Evolutionary conservation across 179 eudicot genomes (phyloP), one percentile per base, ranked within the genome.

Genomic region (Gypsophila paniculata): DNA sequence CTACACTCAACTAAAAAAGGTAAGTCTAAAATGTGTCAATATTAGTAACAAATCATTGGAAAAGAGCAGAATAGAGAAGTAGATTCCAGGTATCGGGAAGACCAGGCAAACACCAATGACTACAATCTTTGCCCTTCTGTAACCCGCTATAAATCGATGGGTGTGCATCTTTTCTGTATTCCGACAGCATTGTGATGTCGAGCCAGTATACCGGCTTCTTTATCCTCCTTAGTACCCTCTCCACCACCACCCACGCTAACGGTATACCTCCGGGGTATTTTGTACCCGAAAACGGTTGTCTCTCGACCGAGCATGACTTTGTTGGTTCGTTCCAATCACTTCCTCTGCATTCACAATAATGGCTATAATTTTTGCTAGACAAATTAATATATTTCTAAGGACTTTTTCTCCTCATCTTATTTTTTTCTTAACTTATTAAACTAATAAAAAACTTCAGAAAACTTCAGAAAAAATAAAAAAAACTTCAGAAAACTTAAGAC

Each of bases 21-120:
- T 29, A 29, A 29, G 34, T 29, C 34, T 29, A 29, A 29, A 29
- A 15, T 15, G 8, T 39, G 44, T 39, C 44, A 22, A 57, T 23
- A 21, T 18, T 9, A 19, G 14, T 2, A 42, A 23, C 0, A 5
- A 67, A 68, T 75, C 60, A 69, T 18, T 46, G 39, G 19, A 80
- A 49, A 62, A 89, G 86, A 23, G 88, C 81, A 0, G 88, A 79
- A 69, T 88, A 85, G 8, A 89, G 83, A 52, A 89, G 96, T 62
- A 77, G 80, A 70, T 89, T 89, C 96, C 96, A 89, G 54, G 90
- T 88, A 78, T 89, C 96, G 0, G 96, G 96, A 76, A 89, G 68
- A 13, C 96, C 96, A 4, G 96, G 96, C 36, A 89, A 84, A n/a
- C 96, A 89, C 96, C 96, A 89, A 59, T 89, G 96, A 69, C 96